A percentile compares a stretch with the other conserved stretches of the same genome.
phyloP scores from a whole-genome alignment of 1,284 basidiomycete species.

The Leccinum subspadiceum region DNA sequence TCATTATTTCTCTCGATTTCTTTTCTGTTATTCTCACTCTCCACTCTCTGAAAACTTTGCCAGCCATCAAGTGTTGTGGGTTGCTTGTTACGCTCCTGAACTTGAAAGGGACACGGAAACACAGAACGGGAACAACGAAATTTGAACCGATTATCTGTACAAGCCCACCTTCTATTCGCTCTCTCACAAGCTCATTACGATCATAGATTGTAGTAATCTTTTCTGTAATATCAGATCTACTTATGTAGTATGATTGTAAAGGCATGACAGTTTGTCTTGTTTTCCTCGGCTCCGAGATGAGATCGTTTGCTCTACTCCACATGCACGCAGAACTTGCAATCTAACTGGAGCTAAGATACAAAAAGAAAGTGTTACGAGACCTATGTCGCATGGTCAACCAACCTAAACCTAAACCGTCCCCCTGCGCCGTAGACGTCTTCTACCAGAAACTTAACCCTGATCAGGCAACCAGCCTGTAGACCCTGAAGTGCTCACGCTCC shows the following conservation, averaged over 20 bases:
- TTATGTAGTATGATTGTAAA: neutral
- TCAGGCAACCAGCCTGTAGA: neutral
- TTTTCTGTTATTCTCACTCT: neutral
- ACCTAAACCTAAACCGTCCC: neutral
- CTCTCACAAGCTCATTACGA: neutral
- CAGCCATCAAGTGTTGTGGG: neutral
- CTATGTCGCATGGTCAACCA: neutral
- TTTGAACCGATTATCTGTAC: neutral
- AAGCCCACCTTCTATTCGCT: neutral
- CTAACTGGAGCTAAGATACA: neutral
- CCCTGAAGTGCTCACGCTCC: neutral
- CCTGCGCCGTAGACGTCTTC: neutral
- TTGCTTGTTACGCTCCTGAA: neutral
- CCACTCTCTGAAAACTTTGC: neutral
- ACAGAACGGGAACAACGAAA: neutral
- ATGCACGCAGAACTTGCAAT: neutral
- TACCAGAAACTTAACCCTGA: neutral
- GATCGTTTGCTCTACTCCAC: neutral
- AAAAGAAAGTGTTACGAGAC: neutral
- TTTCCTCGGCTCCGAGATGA: neutral
- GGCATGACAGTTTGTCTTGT: neutral
- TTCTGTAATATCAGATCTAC: neutral
- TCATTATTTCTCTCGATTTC: neutral
- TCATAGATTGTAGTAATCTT: neutral
- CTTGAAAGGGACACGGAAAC: neutral